These are phyloP conservation scores for Scalesia atractyloides DNA, from an alignment of 129 eudicot genomes.

Conservation along the genomic window DNA sequence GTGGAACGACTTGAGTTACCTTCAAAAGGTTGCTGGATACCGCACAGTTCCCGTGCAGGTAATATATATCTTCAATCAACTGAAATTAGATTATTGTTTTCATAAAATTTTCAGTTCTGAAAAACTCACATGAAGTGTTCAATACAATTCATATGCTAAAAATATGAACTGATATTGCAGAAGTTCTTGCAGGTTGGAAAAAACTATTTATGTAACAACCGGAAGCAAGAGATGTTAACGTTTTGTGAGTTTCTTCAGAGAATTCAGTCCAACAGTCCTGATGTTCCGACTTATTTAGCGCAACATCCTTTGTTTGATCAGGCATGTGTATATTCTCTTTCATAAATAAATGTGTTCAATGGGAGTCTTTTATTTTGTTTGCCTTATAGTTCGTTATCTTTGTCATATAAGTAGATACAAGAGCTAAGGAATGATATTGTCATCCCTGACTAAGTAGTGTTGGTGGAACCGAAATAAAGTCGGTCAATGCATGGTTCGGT, in stretches of 20 bases:
- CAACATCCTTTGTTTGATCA: conserved; percentile 99
- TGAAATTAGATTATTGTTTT: neutral
- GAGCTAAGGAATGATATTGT: conserved; percentile 86
- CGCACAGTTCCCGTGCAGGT: conserved; percentile 98
- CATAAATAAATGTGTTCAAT: too few relatives aligned
- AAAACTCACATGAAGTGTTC: conserved; percentile 45
- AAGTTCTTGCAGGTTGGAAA: conserved; percentile 79
- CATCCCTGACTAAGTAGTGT: conserved; percentile 89
- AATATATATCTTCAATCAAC: conserved; percentile 30
- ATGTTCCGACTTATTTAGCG: conserved; percentile 77
- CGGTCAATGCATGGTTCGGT: conserved; percentile 97
- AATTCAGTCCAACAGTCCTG: conserved; percentile 57
- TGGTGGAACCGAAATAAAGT: conserved; percentile 92
- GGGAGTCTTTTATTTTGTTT: conserved; percentile 64
- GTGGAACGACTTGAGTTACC: conserved; percentile 82
- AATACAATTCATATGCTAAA: neutral
- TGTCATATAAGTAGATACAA: conserved; percentile 57
- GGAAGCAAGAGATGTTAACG: conserved; percentile 97
- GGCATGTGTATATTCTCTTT: conserved; percentile 51
- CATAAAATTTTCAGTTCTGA: neutral
- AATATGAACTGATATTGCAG: neutral
- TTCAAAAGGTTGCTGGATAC: conserved; percentile 74
- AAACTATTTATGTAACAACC: conserved; percentile 74
- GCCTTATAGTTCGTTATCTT: conserved; percentile 25
- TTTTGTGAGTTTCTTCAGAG: conserved; percentile 92